A percentile compares a stretch with the other conserved stretches of the same genome.
Conservation (phyloP, 306 rosid genomes). For the Pachyrhizus erosus region DNA sequence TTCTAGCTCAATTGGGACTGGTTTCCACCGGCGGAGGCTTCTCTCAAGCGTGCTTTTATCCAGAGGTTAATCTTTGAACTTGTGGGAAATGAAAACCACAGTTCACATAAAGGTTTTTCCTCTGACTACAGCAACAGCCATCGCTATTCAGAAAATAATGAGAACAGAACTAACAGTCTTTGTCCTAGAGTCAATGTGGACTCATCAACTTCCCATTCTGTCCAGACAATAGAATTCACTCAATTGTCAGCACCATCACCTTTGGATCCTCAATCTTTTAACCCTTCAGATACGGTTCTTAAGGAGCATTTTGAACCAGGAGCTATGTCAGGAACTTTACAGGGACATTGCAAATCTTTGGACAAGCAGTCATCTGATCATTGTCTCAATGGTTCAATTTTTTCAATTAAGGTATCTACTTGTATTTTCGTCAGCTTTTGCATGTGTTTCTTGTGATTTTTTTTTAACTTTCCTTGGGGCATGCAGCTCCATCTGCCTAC, state of each 20-base stretch:
- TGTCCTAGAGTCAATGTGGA: too few species aligned
- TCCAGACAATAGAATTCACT: conserved; percentile 60
- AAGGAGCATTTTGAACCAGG: conserved; percentile 66
- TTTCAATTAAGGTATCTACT: too few species aligned
- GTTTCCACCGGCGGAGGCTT: conserved; percentile 83
- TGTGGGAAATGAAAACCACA: conserved; percentile 41
- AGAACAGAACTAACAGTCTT: too few species aligned
- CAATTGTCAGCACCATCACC: conserved; percentile 63
- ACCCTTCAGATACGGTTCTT: conserved; percentile 59
- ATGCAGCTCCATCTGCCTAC: too few species aligned
- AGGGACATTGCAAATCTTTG: conserved; percentile 51
- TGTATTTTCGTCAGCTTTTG: too few species aligned
- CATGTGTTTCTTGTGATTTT: too few species aligned
- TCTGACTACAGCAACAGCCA: background rate
- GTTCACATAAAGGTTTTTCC: conserved; percentile 47
- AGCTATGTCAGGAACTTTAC: conserved; percentile 55
- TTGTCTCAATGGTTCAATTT: conserved; percentile 43
- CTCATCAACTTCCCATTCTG: too few species aligned
- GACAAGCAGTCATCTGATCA: conserved; percentile 59
- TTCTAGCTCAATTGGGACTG: conserved; percentile 75
- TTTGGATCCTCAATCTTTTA: conserved; percentile 41
- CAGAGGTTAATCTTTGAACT: conserved; percentile 68
- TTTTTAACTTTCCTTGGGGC: too few species aligned
- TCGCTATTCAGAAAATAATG: too few species aligned
- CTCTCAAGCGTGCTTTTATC: conserved; percentile 72